phyloP scores from a whole-genome alignment of 129 eudicot genomes.

The Apium graveolens region DNA sequence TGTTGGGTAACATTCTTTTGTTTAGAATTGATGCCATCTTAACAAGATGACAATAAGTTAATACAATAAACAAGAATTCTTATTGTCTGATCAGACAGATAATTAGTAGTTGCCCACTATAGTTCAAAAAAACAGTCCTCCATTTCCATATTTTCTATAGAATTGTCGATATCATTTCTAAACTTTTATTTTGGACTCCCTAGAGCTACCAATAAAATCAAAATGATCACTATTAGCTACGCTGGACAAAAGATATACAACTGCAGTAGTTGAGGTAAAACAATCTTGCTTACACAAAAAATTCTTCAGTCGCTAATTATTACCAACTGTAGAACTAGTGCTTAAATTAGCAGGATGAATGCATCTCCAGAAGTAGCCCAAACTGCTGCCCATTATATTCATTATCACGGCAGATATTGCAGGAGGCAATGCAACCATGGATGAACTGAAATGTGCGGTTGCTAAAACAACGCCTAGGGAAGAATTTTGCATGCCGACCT shows the following conservation, averaged over 20 bases:
- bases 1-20: not conserved
- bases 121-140: not conserved
- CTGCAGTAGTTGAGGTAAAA: not conserved
- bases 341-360: conserved; percentile 45
- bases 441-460: conserved; percentile 62
- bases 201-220: not conserved
- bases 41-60: not conserved
- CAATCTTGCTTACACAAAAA: not conserved
- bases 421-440: conserved; percentile 67
- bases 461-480: conserved; percentile 90
- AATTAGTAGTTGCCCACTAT: not conserved
- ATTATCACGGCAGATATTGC: conserved; percentile 82
- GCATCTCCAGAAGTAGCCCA: conserved; percentile 71
- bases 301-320: not conserved
- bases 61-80: not conserved
- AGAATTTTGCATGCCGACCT: conserved; percentile 97
- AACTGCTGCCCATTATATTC: conserved; percentile 89
- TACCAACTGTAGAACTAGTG: not conserved
- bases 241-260: not conserved
- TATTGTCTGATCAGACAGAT: not conserved
- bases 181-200: not conserved
- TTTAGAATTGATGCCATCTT: not conserved
- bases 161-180: not conserved
- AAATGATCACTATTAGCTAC: not conserved
- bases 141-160: not conserved